phyloP scores from a whole-genome alignment of 768 basidiomycete genomes.

The Hypsizygus marmoreus region DNA sequence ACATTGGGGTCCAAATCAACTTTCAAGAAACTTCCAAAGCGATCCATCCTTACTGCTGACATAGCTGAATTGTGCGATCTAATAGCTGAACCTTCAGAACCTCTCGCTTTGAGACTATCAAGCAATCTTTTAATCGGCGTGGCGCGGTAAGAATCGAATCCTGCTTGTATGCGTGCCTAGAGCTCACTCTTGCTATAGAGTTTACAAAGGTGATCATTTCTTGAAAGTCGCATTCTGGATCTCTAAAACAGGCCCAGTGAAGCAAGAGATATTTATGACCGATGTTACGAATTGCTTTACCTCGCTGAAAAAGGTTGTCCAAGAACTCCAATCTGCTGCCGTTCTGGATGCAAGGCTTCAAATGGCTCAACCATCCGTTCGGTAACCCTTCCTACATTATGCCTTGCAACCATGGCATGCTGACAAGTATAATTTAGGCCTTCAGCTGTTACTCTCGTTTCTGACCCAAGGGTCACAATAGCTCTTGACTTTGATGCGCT shows the following conservation, averaged over 20 bases:
- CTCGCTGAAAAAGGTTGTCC: conserved; percentile 76
- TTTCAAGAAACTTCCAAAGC: conserved; percentile 80
- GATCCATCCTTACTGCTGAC: conserved; percentile 83
- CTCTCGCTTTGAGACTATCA: conserved; percentile 82
- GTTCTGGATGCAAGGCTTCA: conserved; percentile 58
- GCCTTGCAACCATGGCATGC: not conserved
- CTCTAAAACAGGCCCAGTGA: conserved; percentile 48
- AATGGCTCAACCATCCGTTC: conserved; percentile 66
- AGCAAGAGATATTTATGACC: conserved; percentile 79
- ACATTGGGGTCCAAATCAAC: conserved; percentile 87
- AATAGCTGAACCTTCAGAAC: conserved; percentile 82
- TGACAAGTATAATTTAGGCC: conserved; percentile 34
- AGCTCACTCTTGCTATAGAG: conserved; percentile 18
- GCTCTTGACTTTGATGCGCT: conserved; percentile 67
- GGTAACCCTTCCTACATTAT: conserved; percentile 40
- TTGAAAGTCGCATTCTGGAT: conserved; percentile 36
- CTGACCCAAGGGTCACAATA: conserved; percentile 50
- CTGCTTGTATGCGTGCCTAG: not conserved
- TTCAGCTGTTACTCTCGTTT: conserved; percentile 51
- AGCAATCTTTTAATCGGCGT: conserved; percentile 91
- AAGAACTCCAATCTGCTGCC: conserved; percentile 55
- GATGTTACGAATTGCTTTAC: conserved; percentile 81
- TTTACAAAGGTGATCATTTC: conserved; percentile 58
- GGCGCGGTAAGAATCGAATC: conserved; percentile 67
- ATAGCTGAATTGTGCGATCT: conserved; percentile 79